Evolutionary conservation across 495 filamentous ascomycete genomes (phyloP), one percentile per base, ranked within the genome.

Genomic region (Lichina pygmaea): DNA sequence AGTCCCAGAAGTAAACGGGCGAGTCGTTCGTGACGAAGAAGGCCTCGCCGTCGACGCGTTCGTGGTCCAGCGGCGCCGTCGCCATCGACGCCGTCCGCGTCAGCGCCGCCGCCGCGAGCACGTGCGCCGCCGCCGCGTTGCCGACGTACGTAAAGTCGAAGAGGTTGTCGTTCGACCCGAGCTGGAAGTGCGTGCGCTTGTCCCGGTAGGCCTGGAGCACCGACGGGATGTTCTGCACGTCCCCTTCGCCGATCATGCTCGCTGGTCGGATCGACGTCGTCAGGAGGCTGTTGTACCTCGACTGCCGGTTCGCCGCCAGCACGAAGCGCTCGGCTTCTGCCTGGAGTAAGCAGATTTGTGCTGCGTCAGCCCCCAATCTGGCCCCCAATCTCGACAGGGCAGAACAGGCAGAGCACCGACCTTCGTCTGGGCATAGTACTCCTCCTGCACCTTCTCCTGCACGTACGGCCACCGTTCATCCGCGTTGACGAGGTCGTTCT

Each of bases 1-100:
- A 78, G 56, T 97, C 91, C 86, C 86, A 97, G 67, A 97, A 97
- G 56, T 92, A 93, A 17, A 92, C 66, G 0, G 89, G 89, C 45
- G 68, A 65, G 54, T 80, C 86, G 58, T 97, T 95, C 48, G 89
- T 95, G 59, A 97, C 77, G 58, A 93, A 72, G 70, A 95, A 97
- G 17, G 79, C 78, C 58, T 95, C 85, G 37, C 89, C 89, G 55
- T 94, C 89, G 10, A 93, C 81, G 31, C 66, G 67, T 60, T 91
- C 82, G 54, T 75, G 61, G 57, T 81, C 74, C 24, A 86, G 65
- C 8, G 77, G 73, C 11, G 63, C 62, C 6, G 37, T 58, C 32
- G 66, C 59, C 11, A 11, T 15, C 2, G 36, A 15, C 42, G 67
- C 58, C 8, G 65, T 68, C 2, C 63, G 59, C 34, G 93, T 62